Base-by-base conservation (phyloP, 768 basidiomycete species). In the Leccinum boreale region DNA sequence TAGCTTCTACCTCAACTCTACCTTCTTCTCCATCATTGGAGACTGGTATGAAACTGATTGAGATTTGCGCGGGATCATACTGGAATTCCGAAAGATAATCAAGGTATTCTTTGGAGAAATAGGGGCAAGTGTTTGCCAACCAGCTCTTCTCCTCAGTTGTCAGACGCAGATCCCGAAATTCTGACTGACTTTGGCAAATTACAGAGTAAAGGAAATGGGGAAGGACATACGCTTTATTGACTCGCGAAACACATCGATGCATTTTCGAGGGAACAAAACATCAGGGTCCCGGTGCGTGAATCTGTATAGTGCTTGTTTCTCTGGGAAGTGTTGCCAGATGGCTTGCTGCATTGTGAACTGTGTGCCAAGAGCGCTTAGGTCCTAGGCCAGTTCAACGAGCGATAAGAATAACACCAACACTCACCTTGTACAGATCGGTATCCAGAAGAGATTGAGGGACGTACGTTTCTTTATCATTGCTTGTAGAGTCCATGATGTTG, bases 311-410 rank as follows among this genome's bases (percentile, higher is more conserved):
- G 85, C 86, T n/a, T 78, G 67, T 1, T 83, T 80, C 46, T 84
- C 74, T n/a, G 87, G 88, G 67, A 94, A 95, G 60, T 87, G 85
- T 21, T 82, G 79, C 56, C 87, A 65, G 23, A 98, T 85, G 0
- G 93, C 94, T 74, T 95, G 90, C 75, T 98, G 96, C 96, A 97
- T 98, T 0, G 94, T 91, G 49, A 97, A 78, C 92, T 96, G 57
- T 14, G 29, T 29, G 28, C 8, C 35, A 6, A 9, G 2, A 24
- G 19, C 3, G 39, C 46, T 54, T 47, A n/a, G 50, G n/a, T 24
- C 14, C 35, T 19, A 11, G 31, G 9, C 19, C 12, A 5, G 4
- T 2, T 42, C n/a, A 42, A 33, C 1, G 48, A 21, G 39, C 8
- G 15, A 33, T 44, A 24, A 50, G 26, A 19, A 29, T 31, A 54